Base-by-base conservation (phyloP, 345 rosid species). In the Salix exigua region DNA sequence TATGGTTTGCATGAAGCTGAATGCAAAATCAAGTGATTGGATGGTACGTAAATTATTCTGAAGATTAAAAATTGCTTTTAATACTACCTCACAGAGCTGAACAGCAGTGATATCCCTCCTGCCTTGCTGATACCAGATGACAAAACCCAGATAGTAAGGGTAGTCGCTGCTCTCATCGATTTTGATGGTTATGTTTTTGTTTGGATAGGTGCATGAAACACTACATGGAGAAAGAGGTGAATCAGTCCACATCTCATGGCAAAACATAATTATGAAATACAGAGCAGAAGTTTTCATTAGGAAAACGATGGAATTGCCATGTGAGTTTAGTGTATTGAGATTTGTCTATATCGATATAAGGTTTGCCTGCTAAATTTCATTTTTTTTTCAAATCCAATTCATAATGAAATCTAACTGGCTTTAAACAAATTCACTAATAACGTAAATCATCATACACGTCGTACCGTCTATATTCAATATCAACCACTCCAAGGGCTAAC, bases 61-160 rank as follows among this genome's bases (percentile, higher is more conserved):
- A 25, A 70, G 60, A 26, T 46, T 46, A 30, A 4, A 31, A 71
- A 17, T 26, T 28, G 33, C 55, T 9, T 19, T 46, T n/a, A 12
- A 63, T 7, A 66, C 35, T 84, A 91, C 95, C 90, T 91, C 91
- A 16, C 95, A 91, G 11, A 91, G 84, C 81, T 89, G 92, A 68
- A 91, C 95, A 12, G 91, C 95, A 1, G 90, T 88, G 75, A 91
- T 88, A 72, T 91, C 95, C 72, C 70, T 88, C 35, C 77, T 81
- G 42, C 95, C 95, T 84, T 91, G 91, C 75, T 91, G 95, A 79
- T 82, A 83, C 91, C 90, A 83, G 48, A 91, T 77, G 58, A 82
- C 83, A 68, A 91, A 91, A 58, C 77, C 95, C 80, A 91, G 80
- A 69, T 91, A 91, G 72, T 85, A 62, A 77, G 95, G 94, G 78